Base-by-base conservation (phyloP, 208 protist genomes). In the Leptomonas pyrrhocoris region DNA sequence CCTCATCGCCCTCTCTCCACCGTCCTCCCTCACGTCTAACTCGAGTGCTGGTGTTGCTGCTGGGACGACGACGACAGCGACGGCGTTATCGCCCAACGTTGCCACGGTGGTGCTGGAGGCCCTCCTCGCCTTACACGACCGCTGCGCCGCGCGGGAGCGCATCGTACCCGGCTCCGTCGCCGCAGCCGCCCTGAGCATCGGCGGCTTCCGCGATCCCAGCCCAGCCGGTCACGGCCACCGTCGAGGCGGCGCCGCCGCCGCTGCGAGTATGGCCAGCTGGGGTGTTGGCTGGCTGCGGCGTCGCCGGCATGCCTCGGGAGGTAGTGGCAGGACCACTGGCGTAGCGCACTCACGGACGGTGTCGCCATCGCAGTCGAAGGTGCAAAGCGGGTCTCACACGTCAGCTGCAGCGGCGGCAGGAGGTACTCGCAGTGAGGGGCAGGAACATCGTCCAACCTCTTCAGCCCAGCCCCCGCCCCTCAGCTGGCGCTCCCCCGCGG, bases 131-230 rank as follows among this genome's bases (percentile, higher is more conserved):
- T 57, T 77, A 13, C 42, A 77, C 58, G 8, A 67, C 40, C 31
- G 19, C 56, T 70, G 63, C 31, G 48, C 48, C 13, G 28, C 48
- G 3, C 48, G 30, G 9, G 72, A 77, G 49, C 64, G 48, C 7
- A 12, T 71, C 30, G 72, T 77, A 45, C 72, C 72, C 1, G 64
- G 72, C 42, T 77, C 74, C 56, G 61, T 79, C 28, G 68, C 68
- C 28, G 74, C 74, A 11, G 66, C 72, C 6, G 45, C 43, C 15
- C 55, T 69, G 40, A 50, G 45, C 68, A 38, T 55, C 60, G 61
- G 50, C 61, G 51, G 60, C 60, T 49, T 61, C 31, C 54, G 54
- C 42, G 61, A 75, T 28, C 42, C 45, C 45, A 21, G 61, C 23
- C 54, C 60, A 5, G 0, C 16, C 2, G 46, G 46, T 7, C 61